These are phyloP conservation scores for Pseudogymnoascus verrucosus DNA, from an alignment of 2,329 filamentous ascomycete genomes.

Conservation along the genomic window DNA sequence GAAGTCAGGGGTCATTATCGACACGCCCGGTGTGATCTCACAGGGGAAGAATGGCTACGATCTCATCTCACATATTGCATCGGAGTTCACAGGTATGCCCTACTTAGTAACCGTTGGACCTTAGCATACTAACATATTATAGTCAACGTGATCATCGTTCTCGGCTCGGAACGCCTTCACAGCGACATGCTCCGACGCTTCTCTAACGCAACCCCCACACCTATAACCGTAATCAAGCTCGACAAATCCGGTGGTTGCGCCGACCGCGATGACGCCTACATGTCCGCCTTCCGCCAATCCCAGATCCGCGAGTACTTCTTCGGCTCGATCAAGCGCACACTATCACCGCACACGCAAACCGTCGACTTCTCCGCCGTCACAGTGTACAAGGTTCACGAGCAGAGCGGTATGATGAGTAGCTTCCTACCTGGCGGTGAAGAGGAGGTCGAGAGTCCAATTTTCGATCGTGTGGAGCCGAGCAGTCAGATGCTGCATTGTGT, in stretches of 20 bases:
- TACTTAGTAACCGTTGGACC: neutral
- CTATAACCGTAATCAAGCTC: constrained; percentile 67
- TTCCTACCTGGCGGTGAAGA: constrained; percentile 28
- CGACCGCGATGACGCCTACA: constrained; percentile 63
- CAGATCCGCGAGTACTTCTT: constrained; percentile 93
- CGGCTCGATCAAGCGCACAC: constrained; percentile 63
- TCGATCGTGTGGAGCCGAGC: constrained; percentile 58
- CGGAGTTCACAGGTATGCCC: constrained; percentile 53
- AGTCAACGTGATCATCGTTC: constrained; percentile 73
- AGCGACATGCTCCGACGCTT: constrained; percentile 68
- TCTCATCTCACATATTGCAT: constrained; percentile 70
- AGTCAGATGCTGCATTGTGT: constrained; percentile 70
- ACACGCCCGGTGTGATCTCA: constrained; percentile 65
- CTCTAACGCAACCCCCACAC: constrained; percentile 51
- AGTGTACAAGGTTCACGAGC: constrained; percentile 61
- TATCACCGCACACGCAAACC: constrained; percentile 82
- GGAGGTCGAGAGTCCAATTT: constrained; percentile 31
- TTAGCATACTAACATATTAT: constrained; percentile 10
- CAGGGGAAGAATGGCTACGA: constrained; percentile 63
- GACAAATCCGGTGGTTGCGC: constrained; percentile 82
- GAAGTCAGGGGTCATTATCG: constrained; percentile 73
- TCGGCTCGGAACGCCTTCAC: constrained; percentile 71
- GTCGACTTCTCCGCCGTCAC: constrained; percentile 68
- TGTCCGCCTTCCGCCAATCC: constrained; percentile 65
- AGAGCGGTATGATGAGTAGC: constrained; percentile 22